Base-by-base conservation (phyloP, 148 eudicot species). In the Chenopodium album region DNA sequence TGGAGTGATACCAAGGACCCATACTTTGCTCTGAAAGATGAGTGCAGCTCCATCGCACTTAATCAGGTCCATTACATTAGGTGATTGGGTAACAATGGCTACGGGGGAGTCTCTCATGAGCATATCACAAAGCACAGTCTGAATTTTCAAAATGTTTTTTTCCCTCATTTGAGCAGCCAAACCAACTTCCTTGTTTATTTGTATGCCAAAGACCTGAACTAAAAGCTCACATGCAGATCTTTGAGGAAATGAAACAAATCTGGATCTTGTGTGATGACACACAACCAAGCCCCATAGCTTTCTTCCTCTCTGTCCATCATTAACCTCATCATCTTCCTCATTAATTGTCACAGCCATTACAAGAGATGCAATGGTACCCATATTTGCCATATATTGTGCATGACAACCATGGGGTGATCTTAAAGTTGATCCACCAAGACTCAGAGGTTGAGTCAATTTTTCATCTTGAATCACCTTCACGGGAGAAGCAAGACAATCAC, bases 321-420 rank as follows among this genome's bases (percentile, higher is more conserved):
- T 85, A n/a, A 73, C 82, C 75, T 87, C 93, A 54, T 92, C 90
- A 29, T 84, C 89, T 32, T 91, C 94, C 76, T 92, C 94, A 70
- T 89, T 90, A 78, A 91, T 87, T 20, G 86, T 91, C 65, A 92
- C 91, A 10, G 96, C 88, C 92, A 94, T 87, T 63, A 89, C 96
- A 78, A 94, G 92, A 62, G 98, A 94, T 23, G 98, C 98, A 78
- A 92, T 83, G 0, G 98, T 85, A 14, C 93, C 96, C 98, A 94
- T 94, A 77, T 91, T 94, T 52, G 90, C 88, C 98, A 94, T 94
- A 71, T 94, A 94, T 31, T 92, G 93, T 34, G 90, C 87, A 87
- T 94, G 98, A 82, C 98, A 94, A 7, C 96, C 96, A 75, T 94
- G 98, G 17, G 98, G 98, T 46, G 94, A 87, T 84, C 98, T 90